Evolutionary conservation across 2,329 filamentous ascomycete genomes (phyloP), one percentile per base, ranked within the genome.

Genomic region (Bisporella sp.): DNA sequence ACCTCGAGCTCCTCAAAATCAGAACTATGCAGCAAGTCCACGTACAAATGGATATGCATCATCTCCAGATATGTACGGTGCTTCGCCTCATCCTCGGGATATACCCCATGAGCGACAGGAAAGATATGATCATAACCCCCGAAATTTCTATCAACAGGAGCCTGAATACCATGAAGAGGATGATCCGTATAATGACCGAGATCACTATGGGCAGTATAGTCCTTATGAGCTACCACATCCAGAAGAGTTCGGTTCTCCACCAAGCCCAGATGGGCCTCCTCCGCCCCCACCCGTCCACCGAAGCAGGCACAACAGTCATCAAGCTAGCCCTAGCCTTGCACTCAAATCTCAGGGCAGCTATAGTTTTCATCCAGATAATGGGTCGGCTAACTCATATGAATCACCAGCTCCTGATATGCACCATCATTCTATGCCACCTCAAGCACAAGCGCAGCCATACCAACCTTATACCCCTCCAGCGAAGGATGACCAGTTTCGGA

Each of bases 251-350:
- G 59, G 54, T 6, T 49, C 59, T 35, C 61, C 63, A 37, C 58
- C 59, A 48, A 65, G 63, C 48, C 63, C 62, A n/a, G 60, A 53
- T 32, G 64, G 64, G 4, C 64, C 63, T 28, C 64, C 64, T 9
- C 64, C 64, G 4, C 64, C 63, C 31, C 64, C 64, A 11, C 64
- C 64, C 41, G 61, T 56, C 29, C 64, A 66, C 42, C 51, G 63
- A 47, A 63, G 56, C 39, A 59, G 55, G 39, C 56, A 56, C 47
- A 48, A 52, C 31, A 57, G 54, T 41, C 56, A 46, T 39, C 57
- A 61, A 39, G 49, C 47, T 31, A 61, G 60, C 41, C 56, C 62
- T n/a, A 48, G 46, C 29, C 55, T 59, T 31, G 40, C 50, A 12
- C 48, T 59, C 32, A 45, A 52, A 44, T 47, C 54, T 42, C 51